Evolutionary conservation across 352 stramenopile species (phyloP), one percentile per base, ranked within the genome.

Genomic region (Globisporangium splendens): DNA sequence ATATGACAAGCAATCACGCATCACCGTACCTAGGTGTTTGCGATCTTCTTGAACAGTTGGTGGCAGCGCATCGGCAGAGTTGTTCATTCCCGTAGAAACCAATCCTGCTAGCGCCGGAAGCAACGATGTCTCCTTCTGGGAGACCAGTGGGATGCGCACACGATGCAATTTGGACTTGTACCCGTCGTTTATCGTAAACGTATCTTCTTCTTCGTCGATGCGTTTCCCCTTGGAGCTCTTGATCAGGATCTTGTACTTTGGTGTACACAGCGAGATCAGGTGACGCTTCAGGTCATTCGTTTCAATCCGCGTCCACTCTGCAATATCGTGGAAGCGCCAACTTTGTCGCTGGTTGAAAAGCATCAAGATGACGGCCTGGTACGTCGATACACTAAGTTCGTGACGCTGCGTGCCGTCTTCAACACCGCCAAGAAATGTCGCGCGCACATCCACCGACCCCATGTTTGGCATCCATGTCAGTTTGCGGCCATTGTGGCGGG

Each of bases 321-420:
- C 67, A 42, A 99, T 96, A 12, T 98, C 82, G 18, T 88, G 83
- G 52, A 98, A 92, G 11, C 71, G 62, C 82, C 78, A 92, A 33
- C 69, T 63, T 0, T 88, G 83, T 13, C 75, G 68, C 35, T 89
- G 77, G 70, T 99, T 99, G 79, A 99, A 99, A 8, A 99, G 69
- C 66, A 98, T 87, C 31, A 99, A 77, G 46, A 99, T 98, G 55
- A 97, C 97, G 66, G 98, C 98, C 78, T 99, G 96, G 68, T 99
- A 99, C 8, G 97, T 99, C 20, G 95, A 98, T 22, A 99, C 96
- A 46, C 89, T 97, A 0, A 99, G 70, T 49, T 99, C 96, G 64
- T 99, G 90, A 20, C 86, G 80, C 41, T 86, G 77, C 24, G 77
- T 77, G n/a, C 54, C 61, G 20, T 80, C 66, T 31, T 76, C 77